Base-by-base conservation (phyloP, 2,329 filamentous ascomycete genomes). In the Fusarium sp. region DNA sequence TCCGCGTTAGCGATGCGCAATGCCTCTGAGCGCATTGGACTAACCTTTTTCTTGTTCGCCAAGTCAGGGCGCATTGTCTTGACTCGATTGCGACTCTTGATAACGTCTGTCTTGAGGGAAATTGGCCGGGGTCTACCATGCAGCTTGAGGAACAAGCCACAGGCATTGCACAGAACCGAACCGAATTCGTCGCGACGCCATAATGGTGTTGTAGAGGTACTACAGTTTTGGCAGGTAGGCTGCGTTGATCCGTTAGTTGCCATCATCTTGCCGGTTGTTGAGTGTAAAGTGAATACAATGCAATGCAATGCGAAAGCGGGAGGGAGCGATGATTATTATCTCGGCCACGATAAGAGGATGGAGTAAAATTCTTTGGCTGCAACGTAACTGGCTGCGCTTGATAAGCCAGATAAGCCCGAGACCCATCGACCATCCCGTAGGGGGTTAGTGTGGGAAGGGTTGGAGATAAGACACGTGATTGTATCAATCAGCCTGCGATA, bases 141-240 rank as follows among this genome's bases (percentile, higher is more conserved):
- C 75, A 99, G 88, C 88, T 99, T 99, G 78, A 98, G 89, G 83
- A 98, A 99, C 63, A 99, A 89, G 67, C 96, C 96, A 83, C 96
- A 99, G 79, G 96, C 96, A 84, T 99, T 99, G 90, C 96, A 99
- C 57, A 99, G 92, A 41, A 99, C 95, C 2, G 94, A 93, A 75
- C 96, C 96, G 78, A 92, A 90, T 85, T 99, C 96, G 87, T 99
- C 96, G 85, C 96, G 92, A 78, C 96, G 93, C 96, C 96, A 99
- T 80, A 99, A 86, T 45, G 96, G 96, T 49, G 96, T 99, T 57
- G 95, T 98, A 45, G 94, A 97, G 47, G 96, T 99, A 73, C 90
- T 90, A 84, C 96, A 99, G 82, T 99, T 99, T 82, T 97, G 94
- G 83, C 96, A 99, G 75, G 95, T 93, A 73, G 95, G 95, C 94